Evolutionary conservation across 305 asterid species (phyloP).

Genomic region (Withania somnifera): DNA sequence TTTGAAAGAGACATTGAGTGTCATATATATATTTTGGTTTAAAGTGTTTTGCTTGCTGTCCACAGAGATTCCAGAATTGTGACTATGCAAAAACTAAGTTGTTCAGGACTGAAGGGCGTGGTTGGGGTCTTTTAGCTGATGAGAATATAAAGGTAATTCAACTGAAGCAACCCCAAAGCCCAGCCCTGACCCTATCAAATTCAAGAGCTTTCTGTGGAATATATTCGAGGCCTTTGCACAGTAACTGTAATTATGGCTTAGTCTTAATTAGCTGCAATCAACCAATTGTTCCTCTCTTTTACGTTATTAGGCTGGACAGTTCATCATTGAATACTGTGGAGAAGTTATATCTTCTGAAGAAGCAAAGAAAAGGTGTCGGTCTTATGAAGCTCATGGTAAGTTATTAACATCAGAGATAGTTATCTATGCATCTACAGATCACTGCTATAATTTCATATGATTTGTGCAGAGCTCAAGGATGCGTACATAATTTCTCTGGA

Average conservation of each 20-base stretch:
- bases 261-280: not conserved
- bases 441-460: slow-evolving; percentile 2
- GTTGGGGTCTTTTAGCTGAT: slow-evolving; percentile 89
- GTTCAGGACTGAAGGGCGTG: slow-evolving; percentile 85
- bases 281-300: not conserved
- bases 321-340: slow-evolving; percentile 85
- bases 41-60: slow-evolving; percentile 6
- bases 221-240: not conserved
- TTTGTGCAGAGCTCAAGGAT: slow-evolving; percentile 60
- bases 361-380: slow-evolving; percentile 60
- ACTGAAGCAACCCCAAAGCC: slow-evolving; percentile 12
- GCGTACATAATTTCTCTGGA: slow-evolving; percentile 76
- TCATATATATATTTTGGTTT: not conserved
- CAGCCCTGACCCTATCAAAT: no score
- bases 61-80: slow-evolving; percentile 79
- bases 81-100: slow-evolving; percentile 64
- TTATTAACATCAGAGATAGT: slow-evolving; percentile 7
- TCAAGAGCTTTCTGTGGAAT: not conserved
- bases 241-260: not conserved
- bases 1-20: not conserved
- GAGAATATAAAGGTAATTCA: slow-evolving; percentile 55
- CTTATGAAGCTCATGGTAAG: slow-evolving; percentile 71
- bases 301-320: slow-evolving; percentile 65
- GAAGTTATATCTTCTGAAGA: slow-evolving; percentile 79
- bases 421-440: not conserved